phyloP scores from a whole-genome alignment of 108 stramenopile genomes.

The Fragilaria crotonensis region DNA sequence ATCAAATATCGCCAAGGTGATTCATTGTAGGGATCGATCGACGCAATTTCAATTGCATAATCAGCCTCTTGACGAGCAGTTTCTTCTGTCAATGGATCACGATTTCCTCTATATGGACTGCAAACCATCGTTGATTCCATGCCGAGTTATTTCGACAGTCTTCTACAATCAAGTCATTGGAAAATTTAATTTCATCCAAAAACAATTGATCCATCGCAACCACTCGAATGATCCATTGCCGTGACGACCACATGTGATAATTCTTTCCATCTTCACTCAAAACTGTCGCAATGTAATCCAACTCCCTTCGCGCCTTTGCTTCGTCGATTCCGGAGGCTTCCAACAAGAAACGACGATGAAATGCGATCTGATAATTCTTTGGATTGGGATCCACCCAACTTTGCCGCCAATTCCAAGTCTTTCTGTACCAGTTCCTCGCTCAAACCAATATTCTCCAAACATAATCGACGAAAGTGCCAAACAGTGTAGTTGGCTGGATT shows the following conservation, averaged over 20 bases:
- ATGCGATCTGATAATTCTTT: conserved; percentile 99
- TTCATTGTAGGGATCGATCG: conserved; percentile 81
- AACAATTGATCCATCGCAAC: conserved; percentile 40
- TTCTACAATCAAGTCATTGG: conserved; percentile 42
- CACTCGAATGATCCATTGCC: conserved; percentile 83
- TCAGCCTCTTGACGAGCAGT: conserved; percentile 42
- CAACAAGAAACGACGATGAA: conserved; percentile 90
- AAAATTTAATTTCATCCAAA: conserved; percentile 73
- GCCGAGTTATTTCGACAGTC: conserved; percentile 98
- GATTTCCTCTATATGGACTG: conserved; percentile 38
- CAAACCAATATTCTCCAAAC: conserved; percentile 33
- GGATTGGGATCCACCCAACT: conserved; percentile 89
- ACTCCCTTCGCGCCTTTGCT: conserved; percentile 55
- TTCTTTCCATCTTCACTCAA: conserved; percentile 91
- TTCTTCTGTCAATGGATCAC: conserved; percentile 36
- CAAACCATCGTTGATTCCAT: conserved; percentile 98
- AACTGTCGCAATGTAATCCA: conserved; percentile 74
- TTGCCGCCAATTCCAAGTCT: conserved; percentile 69
- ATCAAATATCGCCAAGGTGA: conserved; percentile 77
- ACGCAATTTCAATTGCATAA: conserved; percentile 48
- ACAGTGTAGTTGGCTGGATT: conserved; percentile 98
- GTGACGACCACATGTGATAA: conserved; percentile 97
- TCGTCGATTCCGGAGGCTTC: too few species aligned
- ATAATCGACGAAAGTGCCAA: conserved; percentile 89
- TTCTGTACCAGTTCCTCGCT: conserved; percentile 16